Base-by-base conservation (phyloP, 495 filamentous ascomycete genomes). In the Tuber melanosporum region DNA sequence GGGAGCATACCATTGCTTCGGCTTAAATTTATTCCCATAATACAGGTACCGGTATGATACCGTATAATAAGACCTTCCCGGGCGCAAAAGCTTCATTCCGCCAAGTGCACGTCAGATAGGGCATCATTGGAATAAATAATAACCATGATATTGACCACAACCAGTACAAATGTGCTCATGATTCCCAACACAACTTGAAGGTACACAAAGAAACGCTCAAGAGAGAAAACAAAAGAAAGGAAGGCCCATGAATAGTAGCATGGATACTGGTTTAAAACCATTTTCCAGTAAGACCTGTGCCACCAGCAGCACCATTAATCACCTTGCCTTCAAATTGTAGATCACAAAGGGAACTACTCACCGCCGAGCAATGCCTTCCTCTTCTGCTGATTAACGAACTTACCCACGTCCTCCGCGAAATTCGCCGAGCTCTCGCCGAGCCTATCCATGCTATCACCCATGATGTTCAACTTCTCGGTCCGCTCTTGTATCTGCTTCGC, bases 311-410 rank as follows among this genome's bases (percentile, higher is more conserved):
- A 32, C 10, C 36, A 32, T 80, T 47, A 80, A 73, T 22, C 45
- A 36, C 70, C 20, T 12, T 72, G 43, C 3, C 42, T 8, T 32
- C 26, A 19, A 19, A 84, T 66, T n/a, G 79, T 74, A 44, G 86
- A 88, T 73, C 86, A 85, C 75, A 86, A 84, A 73, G 85, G 87
- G 71, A 88, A 80, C 19, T 45, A 49, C 77, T 26, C 73, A 88
- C 87, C 85, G 32, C 93, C 92, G 78, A 96, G 85, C 72, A 97
- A 84, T 75, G 92, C 85, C 80, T 92, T 92, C 85, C 89, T 89
- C 88, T 98, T 98, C 87, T 97, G 93, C 82, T 89, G 90, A 74
- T 86, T 88, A 20, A 97, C 91, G 84, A 88, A 97, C 81, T 97
- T 97, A 81, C 88, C 90, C 75, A 97, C 93, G 80, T 97, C 95